Evolutionary conservation across 345 rosid species (phyloP).

Genomic region (Eucalyptus camaldulensis): DNA sequence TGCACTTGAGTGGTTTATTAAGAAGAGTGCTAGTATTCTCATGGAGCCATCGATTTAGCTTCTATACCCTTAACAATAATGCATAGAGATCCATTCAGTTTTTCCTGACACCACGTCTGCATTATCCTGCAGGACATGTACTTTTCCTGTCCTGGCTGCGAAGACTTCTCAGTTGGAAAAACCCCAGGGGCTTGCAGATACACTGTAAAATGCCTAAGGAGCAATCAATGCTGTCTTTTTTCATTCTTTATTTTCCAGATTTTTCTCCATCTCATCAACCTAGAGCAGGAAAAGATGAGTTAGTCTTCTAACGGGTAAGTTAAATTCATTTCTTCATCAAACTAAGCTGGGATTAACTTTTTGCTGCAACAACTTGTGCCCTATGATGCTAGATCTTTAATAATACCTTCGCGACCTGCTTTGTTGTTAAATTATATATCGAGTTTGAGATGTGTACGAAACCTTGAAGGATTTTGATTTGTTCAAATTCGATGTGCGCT

Average conservation of each 20-base stretch:
- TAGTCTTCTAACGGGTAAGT: too few species aligned
- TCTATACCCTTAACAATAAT: neutral
- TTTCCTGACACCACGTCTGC: neutral
- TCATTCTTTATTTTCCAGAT: accelerated
- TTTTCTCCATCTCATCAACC: neutral
- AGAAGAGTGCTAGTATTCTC: neutral
- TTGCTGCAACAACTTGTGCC: too few species aligned
- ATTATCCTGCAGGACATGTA: neutral
- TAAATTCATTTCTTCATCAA: too few species aligned
- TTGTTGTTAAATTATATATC: too few species aligned
- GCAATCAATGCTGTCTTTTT: neutral
- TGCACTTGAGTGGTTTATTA: neutral
- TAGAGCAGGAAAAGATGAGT: neutral
- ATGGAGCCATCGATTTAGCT: neutral
- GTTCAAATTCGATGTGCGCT: too few species aligned
- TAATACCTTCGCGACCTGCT: too few species aligned
- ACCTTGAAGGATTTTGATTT: too few species aligned
- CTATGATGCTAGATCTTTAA: too few species aligned
- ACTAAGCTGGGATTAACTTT: too few species aligned
- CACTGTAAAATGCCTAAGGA: neutral
- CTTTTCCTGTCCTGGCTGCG: neutral
- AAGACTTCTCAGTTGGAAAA: neutral
- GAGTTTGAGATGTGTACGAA: too few species aligned
- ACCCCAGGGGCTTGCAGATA: neutral
- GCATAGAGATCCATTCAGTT: neutral